Evolutionary conservation across 2,329 filamentous ascomycete species (phyloP), one percentile per base, ranked within the genome.

Genomic region (Talaromyces atroroseus): DNA sequence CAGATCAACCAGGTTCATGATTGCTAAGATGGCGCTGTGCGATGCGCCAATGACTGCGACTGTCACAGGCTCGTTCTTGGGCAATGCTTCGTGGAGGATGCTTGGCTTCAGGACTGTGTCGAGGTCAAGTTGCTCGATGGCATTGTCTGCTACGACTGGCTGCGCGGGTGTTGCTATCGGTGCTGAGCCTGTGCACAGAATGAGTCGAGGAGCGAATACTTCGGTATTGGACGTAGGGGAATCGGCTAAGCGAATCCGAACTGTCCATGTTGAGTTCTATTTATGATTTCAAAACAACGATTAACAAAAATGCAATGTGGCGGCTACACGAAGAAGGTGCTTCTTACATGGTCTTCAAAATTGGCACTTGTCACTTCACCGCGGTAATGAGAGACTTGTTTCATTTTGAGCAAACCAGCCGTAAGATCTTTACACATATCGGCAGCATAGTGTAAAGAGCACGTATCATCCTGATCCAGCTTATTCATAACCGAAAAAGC

Each of bases 1-100:
- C 5, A 86, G 73, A 5, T 79, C 74, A 65, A 79, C 77, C 12
- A 86, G 76, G 65, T 86, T 86, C 66, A 81, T 77, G 16, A 86
- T 77, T 23, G 84, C 82, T 10, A 86, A 74, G 49, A 86, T 81
- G 12, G 83, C 83, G 45, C 80, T 83, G 68, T 86, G 83, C 1
- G 82, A 85, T 46, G 82, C 82, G 32, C 83, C 83, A 10, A 86
- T 74, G 10, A 86, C 81, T 12, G 76, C 82, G 16, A 86, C 68
- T 2, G 77, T 82, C 23, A 59, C 55, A 2, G 68, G 60, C 1
- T 68, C 65, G 6, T 69, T 61, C 14, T 61, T 60, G 23, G 74
- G 71, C 10, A 82, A 68, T n/a, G 66, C 62, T 5, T 70, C 65
- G 5, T 73, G 63, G 14, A 85, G 73, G 2, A 73, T 63, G 1